phyloP scores from a whole-genome alignment of 768 basidiomycete genomes.

The Cyathus striatus region DNA sequence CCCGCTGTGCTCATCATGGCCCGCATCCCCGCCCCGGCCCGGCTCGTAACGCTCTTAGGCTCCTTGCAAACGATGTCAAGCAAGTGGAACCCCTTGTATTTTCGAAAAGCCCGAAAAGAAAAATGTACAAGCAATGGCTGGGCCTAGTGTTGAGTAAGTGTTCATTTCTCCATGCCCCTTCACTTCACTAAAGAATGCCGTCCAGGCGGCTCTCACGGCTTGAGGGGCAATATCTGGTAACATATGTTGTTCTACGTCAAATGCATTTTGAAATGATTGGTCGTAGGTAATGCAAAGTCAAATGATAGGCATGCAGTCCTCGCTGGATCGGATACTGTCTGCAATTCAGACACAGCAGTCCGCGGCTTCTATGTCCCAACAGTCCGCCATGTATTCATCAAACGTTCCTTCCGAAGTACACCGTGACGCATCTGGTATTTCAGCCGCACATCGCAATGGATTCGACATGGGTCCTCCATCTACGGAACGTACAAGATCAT shows the following conservation, averaged over 20 bases:
- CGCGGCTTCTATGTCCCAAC: conserved; percentile 26
- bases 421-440: conserved; percentile 25
- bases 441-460: conserved; percentile 32
- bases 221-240: conserved; percentile 81
- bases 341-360: conserved; percentile 48
- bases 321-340: conserved; percentile 75
- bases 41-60: conserved; percentile 66
- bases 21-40: conserved; percentile 76
- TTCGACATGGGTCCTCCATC: conserved; percentile 30
- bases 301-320: conserved; percentile 92
- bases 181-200: conserved; percentile 13
- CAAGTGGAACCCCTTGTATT: conserved; percentile 73
- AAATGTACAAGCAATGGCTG: conserved; percentile 51
- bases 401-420: conserved; percentile 20
- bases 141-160: conserved; percentile 70
- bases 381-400: conserved; percentile 27
- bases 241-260: conserved; percentile 9
- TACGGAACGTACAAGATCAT: conserved; percentile 34
- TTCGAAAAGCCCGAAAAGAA: conserved; percentile 95
- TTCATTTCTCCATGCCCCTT: too few relatives aligned
- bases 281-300: conserved; percentile 84
- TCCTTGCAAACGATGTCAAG: conserved; percentile 86
- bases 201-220: conserved; percentile 75
- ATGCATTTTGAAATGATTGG: conserved; percentile 1
- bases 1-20: conserved; percentile 52